These are phyloP conservation scores for Pichia nakasei DNA, from an alignment of 805 yeast species.

Conservation along the genomic window DNA sequence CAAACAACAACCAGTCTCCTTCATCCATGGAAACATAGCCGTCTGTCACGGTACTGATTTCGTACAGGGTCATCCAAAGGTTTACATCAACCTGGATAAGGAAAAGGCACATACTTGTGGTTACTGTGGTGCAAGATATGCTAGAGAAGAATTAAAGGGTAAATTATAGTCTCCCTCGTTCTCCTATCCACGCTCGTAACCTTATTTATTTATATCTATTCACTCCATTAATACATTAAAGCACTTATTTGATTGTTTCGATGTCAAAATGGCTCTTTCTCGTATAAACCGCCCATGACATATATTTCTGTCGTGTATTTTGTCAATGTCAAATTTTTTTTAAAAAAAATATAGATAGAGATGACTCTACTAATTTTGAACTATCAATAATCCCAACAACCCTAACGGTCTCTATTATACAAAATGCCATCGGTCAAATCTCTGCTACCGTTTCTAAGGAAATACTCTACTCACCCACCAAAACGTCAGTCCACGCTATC, in stretches of 20 bases:
- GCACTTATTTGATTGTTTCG: no score
- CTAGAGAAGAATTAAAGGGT: slow-evolving; percentile 40
- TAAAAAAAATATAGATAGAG: no score
- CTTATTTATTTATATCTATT: slow-evolving; percentile 10
- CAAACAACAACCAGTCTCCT: slow-evolving; percentile 62
- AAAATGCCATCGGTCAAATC: neutral
- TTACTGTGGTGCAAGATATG: slow-evolving; percentile 69
- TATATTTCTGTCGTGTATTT: no score
- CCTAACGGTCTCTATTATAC: no score
- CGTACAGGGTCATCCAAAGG: slow-evolving; percentile 77
- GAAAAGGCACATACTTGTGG: slow-evolving; percentile 68
- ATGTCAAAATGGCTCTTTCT: no score
- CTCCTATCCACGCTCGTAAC: neutral
- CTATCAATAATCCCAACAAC: no score
- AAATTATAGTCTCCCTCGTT: slow-evolving; percentile 5
- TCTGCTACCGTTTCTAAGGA: neutral
- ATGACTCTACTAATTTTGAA: no score
- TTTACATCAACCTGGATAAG: slow-evolving; percentile 71
- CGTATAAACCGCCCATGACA: no score
- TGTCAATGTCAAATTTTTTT: no score
- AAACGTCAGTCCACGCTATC: slow-evolving; percentile 17
- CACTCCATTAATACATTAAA: no score
- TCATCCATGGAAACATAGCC: slow-evolving; percentile 51
- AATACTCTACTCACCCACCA: slow-evolving; percentile 15
- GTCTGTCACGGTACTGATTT: slow-evolving; percentile 79